Evolutionary conservation across 495 filamentous ascomycete species (phyloP), one percentile per base, ranked within the genome.

Genomic region (Trichocladium antarcticum): DNA sequence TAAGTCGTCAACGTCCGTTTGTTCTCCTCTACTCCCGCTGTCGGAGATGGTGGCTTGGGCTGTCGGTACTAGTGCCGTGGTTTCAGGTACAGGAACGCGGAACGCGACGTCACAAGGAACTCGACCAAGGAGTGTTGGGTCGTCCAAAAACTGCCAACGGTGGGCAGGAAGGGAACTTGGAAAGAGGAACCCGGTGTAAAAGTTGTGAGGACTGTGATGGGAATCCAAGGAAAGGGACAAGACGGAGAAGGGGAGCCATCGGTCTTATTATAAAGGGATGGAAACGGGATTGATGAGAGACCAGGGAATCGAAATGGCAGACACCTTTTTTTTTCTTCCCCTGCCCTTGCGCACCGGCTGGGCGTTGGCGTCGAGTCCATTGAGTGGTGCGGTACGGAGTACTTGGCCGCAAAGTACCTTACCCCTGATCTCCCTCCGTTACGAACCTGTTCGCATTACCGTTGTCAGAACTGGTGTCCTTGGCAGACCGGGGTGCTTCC

Each of bases 181-280:
- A 31, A 52, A 38, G 42, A 34, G 50, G 37, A 51, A 46, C 36
- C 39, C 37, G 24, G 40, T 49, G 42, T 50, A 46, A 48, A 46
- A 35, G 40, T 31, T 54, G 56, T 22, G 45, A 51, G 53, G 52
- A 43, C 21, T 56, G 54, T 49, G 58, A 61, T 57, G 56, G 58
- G 50, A 50, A 59, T 62, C 50, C 50, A 57, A 59, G 54, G 49
- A 54, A 55, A 55, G 47, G 37, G 48, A 35, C 49, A 38, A 37
- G 45, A 57, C 45, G 59, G 54, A 51, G 54, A 56, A 53, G 51
- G 61, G 60, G 54, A 56, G 50, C 49, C 39, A 36, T 42, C 40
- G 39, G 53, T 56, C 57, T 58, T 60, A 59, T 59, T 61, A 64
- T 51, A 42, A 62, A 54, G 53, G 59, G 59, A 58, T 53, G 47